A percentile compares a stretch with the other conserved stretches of the same genome.
phyloP scores from a whole-genome alignment of 306 rosid species.

The Dalbergia cultrata region DNA sequence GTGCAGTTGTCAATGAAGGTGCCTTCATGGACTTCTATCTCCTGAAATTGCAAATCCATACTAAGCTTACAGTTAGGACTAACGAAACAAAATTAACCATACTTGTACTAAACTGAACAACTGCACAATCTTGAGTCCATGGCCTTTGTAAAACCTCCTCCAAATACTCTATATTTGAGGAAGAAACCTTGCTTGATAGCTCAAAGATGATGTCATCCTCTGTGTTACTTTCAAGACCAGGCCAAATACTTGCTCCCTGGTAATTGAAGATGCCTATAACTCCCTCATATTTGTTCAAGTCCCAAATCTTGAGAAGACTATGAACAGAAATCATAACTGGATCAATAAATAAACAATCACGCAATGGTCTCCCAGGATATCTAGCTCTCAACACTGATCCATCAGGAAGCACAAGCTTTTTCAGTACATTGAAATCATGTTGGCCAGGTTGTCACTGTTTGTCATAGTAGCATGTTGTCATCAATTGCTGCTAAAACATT shows the following conservation, averaged over 20 bases:
- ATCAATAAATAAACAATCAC: slow-evolving; percentile 35
- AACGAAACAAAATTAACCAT: neutral
- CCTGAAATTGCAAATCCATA: slow-evolving; percentile 1
- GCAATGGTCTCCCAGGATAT: slow-evolving; percentile 25
- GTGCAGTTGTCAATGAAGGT: neutral
- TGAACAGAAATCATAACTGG: slow-evolving; percentile 27
- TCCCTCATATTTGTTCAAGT: slow-evolving; percentile 39
- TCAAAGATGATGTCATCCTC: slow-evolving; percentile 11
- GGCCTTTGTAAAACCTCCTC: slow-evolving; percentile 22
- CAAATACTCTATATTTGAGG: slow-evolving; percentile 29
- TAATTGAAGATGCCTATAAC: slow-evolving; percentile 33
- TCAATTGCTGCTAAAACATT: slow-evolving; percentile 29
- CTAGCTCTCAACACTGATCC: slow-evolving; percentile 36
- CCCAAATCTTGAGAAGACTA: slow-evolving; percentile 39
- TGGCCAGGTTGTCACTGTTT: slow-evolving; percentile 36
- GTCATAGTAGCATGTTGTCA: slow-evolving; percentile 17
- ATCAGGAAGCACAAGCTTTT: slow-evolving; percentile 38
- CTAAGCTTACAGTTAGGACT: too few species aligned
- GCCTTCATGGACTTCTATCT: neutral
- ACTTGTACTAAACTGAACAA: slow-evolving; percentile 13
- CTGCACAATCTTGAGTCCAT: slow-evolving; percentile 39
- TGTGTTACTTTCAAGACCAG: slow-evolving; percentile 28
- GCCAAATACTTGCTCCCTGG: slow-evolving; percentile 36
- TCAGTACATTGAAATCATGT: slow-evolving; percentile 33
- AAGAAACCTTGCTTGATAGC: slow-evolving; percentile 29